phyloP scores from a whole-genome alignment of 768 basidiomycete genomes.

The Tricholoma sp. region DNA sequence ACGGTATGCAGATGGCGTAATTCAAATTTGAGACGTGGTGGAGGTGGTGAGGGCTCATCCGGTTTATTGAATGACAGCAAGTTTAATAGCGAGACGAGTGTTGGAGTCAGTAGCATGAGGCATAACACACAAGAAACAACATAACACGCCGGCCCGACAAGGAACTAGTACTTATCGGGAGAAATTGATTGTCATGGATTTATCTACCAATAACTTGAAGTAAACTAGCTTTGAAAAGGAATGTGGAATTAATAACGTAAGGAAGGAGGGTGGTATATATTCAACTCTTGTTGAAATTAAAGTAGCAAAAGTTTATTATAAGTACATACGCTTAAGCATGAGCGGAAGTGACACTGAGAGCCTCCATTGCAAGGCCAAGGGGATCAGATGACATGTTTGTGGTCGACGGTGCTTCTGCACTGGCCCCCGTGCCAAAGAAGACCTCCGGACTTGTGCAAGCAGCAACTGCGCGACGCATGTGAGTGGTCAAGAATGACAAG shows the following conservation, averaged over 20 bases:
- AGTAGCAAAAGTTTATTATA: background rate
- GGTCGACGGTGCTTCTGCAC: constrained; percentile 32
- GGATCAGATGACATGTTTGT: constrained; percentile 45
- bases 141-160: too few species aligned
- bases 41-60: background rate
- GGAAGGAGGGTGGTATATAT: background rate
- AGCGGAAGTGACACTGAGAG: constrained; percentile 28
- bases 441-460: constrained; percentile 92
- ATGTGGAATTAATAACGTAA: background rate
- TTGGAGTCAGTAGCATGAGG: constrained; percentile 45
- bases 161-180: too few species aligned
- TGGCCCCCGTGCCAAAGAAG: constrained; percentile 61
- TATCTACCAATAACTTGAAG: too few species aligned
- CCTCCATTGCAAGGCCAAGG: constrained; percentile 61
- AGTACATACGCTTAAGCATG: background rate
- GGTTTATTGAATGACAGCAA: constrained; percentile 17
- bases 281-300: background rate
- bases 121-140: constrained; percentile 24
- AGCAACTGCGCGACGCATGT: constrained; percentile 94
- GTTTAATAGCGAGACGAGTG: constrained; percentile 38
- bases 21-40: constrained; percentile 38
- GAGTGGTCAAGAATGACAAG: constrained; percentile 86
- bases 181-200: too few species aligned
- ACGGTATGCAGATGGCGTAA: constrained; percentile 60
- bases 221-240: background rate